These are phyloP conservation scores for Letharia columbiana DNA, from an alignment of 495 filamentous ascomycete genomes.

Conservation along the genomic window DNA sequence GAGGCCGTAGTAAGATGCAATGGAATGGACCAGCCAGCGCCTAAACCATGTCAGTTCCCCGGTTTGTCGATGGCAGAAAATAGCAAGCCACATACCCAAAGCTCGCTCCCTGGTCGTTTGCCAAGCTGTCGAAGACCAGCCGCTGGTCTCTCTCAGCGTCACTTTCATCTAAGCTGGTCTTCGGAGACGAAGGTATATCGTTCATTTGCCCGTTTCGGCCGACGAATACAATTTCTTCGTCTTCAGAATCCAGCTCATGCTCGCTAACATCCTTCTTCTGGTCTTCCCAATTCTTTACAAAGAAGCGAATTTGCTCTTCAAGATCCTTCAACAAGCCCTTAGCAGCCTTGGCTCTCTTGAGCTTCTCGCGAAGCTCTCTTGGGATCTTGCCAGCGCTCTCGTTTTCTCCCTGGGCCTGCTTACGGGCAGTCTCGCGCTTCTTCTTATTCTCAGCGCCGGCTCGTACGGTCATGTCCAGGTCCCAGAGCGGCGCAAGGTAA, in stretches of 20 bases:
- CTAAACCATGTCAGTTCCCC: constrained; percentile 34
- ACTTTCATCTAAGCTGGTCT: constrained; percentile 35
- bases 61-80: constrained; percentile 6
- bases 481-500: constrained; percentile 81
- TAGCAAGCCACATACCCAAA: constrained; percentile 63
- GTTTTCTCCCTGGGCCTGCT: constrained; percentile 33
- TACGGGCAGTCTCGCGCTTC: constrained; percentile 27
- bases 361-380: constrained; percentile 46
- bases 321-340: constrained; percentile 56
- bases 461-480: constrained; percentile 50
- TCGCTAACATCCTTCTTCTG: constrained; percentile 30
- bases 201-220: constrained; percentile 68
- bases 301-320: constrained; percentile 53
- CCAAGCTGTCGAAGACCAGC: constrained; percentile 68
- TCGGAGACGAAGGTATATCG: constrained; percentile 42
- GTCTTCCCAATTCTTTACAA: constrained; percentile 53
- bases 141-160: constrained; percentile 49
- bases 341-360: constrained; percentile 64
- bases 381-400: constrained; percentile 39
- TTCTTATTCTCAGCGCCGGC: constrained; percentile 34
- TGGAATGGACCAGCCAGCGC: constrained; percentile 88
- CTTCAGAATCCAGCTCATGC: constrained; percentile 43
- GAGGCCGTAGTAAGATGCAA: constrained; percentile 88
- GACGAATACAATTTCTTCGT: constrained; percentile 92
- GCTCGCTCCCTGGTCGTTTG: constrained; percentile 62